Conservation (phyloP, 352 stramenopile species). For the Saprolegnia parasitica region DNA sequence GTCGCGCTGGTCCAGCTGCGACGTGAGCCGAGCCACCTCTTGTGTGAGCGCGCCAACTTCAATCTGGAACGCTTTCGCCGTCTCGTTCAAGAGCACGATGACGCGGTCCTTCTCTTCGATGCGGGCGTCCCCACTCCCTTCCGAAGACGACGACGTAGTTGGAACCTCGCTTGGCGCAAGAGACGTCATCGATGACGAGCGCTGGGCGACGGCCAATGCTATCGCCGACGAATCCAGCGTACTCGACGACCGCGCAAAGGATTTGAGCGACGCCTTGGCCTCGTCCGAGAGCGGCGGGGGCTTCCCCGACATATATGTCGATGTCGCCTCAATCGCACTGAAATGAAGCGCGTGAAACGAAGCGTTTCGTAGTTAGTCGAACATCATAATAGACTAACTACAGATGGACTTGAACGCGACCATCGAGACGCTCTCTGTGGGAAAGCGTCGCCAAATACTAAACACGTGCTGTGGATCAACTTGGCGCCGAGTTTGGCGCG, state of each 20-base stretch:
- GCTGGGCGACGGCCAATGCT: too few species aligned
- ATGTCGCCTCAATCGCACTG: not conserved
- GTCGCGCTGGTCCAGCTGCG: conserved; percentile 6
- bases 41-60: conserved; percentile 20
- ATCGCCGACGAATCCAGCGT: not conserved
- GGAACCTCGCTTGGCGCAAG: not conserved
- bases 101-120: conserved; percentile 22
- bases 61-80: conserved; percentile 23
- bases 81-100: conserved; percentile 29
- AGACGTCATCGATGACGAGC: too few species aligned
- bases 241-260: not conserved
- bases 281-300: not conserved
- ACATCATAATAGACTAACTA: too few species aligned
- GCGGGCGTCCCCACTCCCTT: not conserved
- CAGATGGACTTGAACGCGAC: too few species aligned
- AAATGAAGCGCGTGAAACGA: too few species aligned
- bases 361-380: too few species aligned
- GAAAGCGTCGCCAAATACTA: too few species aligned
- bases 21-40: conserved; percentile 1
- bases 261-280: not conserved
- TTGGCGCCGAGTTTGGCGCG: too few species aligned
- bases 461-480: too few species aligned
- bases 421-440: too few species aligned
- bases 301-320: not conserved
- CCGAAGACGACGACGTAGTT: too few species aligned